A percentile compares a stretch with the other conserved stretches of the same genome.
Conservation (phyloP, 202 grass and related monocot genomes). For the Hordeum pubiflorum region DNA sequence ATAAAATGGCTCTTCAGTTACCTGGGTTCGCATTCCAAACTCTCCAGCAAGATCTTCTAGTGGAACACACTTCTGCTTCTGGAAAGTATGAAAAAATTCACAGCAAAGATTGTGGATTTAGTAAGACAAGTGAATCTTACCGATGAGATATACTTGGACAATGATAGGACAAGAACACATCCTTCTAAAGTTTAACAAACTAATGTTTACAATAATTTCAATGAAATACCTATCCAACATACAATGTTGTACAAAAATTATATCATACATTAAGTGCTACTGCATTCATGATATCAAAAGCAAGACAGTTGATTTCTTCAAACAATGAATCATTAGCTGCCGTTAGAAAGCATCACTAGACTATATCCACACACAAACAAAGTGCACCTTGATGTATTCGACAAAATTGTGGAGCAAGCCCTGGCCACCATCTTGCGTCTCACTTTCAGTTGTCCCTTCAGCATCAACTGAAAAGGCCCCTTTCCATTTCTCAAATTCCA, state of each 20-base stretch:
- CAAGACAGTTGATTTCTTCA: not conserved
- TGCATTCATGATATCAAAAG: not conserved
- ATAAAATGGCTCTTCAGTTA: slow-evolving; percentile 22
- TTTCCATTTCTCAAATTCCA: slow-evolving; percentile 99
- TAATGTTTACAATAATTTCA: not conserved
- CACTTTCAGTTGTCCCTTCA: slow-evolving; percentile 93
- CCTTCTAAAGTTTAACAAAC: not conserved
- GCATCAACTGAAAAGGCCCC: slow-evolving; percentile 84
- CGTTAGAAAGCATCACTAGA: not conserved
- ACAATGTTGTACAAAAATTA: not conserved
- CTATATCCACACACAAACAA: not conserved
- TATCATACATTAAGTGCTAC: not conserved
- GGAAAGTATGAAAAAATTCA: slow-evolving; percentile 6
- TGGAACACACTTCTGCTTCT: slow-evolving; percentile 97
- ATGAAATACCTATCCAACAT: not conserved
- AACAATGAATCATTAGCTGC: not conserved
- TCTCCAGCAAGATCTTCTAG: slow-evolving; percentile 90
- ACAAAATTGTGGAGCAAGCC: slow-evolving; percentile 84
- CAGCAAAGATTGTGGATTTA: slow-evolving; percentile 17
- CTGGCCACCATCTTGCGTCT: slow-evolving; percentile 65
- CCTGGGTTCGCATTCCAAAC: slow-evolving; percentile 91
- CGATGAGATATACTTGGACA: not conserved
- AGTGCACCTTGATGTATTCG: slow-evolving; percentile 82
- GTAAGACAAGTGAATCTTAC: not conserved
- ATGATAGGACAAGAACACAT: not conserved